Evolutionary conservation across 331 rosid genomes (phyloP).

Genomic region (Quercus tomentella): DNA sequence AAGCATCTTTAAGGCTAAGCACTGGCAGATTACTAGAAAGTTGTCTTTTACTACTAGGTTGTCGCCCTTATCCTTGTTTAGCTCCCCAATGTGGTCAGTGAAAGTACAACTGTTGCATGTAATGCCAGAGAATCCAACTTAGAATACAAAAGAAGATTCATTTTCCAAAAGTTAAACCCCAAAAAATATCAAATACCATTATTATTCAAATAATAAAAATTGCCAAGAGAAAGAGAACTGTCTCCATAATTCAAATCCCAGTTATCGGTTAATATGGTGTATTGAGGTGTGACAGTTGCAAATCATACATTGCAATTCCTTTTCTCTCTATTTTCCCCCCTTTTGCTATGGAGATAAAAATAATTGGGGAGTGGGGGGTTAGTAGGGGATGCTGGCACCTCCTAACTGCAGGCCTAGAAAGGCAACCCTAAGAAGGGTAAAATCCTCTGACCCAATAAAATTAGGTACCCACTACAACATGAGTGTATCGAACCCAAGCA

Average conservation of each 20-base stretch:
- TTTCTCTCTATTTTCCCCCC: not conserved
- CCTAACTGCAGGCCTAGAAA: not conserved
- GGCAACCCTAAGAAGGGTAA: not conserved
- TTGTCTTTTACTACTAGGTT: slow-evolving; percentile 51
- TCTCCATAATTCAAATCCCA: not conserved
- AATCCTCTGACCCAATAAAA: not conserved
- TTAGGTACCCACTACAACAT: not conserved
- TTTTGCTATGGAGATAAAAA: not conserved
- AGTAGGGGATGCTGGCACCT: not conserved
- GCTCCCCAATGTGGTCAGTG: slow-evolving; percentile 66
- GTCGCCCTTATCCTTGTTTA: slow-evolving; percentile 42
- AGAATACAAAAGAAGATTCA: slow-evolving; percentile 9
- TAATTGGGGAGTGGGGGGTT: no score
- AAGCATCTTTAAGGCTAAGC: slow-evolving; percentile 75
- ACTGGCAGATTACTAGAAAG: slow-evolving; percentile 72
- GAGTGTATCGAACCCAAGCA: not conserved
- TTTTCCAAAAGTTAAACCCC: not conserved
- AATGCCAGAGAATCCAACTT: slow-evolving; percentile 24
- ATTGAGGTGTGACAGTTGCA: not conserved
- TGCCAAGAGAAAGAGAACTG: not conserved
- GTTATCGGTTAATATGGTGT: not conserved
- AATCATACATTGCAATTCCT: not conserved
- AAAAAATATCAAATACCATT: not conserved
- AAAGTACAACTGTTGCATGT: slow-evolving; percentile 65
- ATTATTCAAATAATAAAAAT: not conserved